Conservation (phyloP, 2,329 filamentous ascomycete genomes). For the Calonectria fujianensis region DNA sequence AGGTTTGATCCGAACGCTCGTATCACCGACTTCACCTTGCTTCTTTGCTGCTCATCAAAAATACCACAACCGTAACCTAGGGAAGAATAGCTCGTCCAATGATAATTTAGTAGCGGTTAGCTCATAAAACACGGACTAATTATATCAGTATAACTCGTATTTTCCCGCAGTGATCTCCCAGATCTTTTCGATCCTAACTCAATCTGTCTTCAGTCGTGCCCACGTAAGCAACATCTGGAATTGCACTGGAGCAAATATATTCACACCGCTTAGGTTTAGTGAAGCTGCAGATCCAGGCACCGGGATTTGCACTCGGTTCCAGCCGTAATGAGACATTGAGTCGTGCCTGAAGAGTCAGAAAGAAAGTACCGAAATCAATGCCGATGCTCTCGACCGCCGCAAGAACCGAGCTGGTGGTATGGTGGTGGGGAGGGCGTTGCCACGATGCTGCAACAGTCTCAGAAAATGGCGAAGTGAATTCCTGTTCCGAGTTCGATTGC, state of each 20-base stretch:
- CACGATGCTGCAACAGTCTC: constrained; percentile 8
- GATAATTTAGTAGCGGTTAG: not conserved
- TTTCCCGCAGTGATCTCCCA: not conserved
- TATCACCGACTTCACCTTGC: not conserved
- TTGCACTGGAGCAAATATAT: not conserved
- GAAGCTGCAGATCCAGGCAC: not conserved
- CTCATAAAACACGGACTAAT: not conserved
- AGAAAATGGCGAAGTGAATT: constrained; percentile 15
- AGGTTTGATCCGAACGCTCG: constrained; percentile 6
- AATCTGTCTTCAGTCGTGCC: not conserved
- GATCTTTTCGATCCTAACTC: not conserved
- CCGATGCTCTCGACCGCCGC: not conserved
- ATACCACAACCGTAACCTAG: not conserved
- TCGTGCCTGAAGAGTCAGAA: constrained; percentile 6
- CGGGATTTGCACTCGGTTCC: not conserved
- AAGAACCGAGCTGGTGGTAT: not conserved
- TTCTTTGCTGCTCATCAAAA: not conserved
- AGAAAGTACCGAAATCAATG: not conserved
- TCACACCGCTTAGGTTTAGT: not conserved
- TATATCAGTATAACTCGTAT: not conserved
- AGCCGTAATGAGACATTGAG: constrained; percentile 16
- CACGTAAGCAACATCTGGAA: not conserved
- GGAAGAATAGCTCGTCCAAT: not conserved
- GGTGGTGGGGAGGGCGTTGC: not conserved
- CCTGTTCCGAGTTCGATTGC: not conserved